Base-by-base conservation (phyloP, 306 rosid genomes). In the Castanospermum australe region DNA sequence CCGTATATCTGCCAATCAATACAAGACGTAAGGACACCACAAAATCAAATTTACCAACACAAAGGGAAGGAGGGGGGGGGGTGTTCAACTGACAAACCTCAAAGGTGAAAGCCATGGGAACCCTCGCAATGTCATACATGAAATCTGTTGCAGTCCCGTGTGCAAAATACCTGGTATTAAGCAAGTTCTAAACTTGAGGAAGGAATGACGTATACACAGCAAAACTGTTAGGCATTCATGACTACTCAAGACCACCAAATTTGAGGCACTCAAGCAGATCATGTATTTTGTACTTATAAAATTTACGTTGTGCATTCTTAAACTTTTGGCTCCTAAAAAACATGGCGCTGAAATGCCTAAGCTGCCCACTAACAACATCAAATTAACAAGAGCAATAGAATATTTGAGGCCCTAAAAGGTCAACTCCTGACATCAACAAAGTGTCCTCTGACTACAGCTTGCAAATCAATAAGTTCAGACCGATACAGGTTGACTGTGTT, bases 131-230 rank as follows among this genome's bases (percentile, higher is more conserved):
- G 80, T 96, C 99, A 71, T 85, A 91, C 97, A 93, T 93, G 88
- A 78, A 96, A 90, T 96, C 99, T 17, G 98, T 96, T 74, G 98
- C 97, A 22, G 99, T 96, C 75, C 99, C 99, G 63, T 96, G 99
- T 14, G 98, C 99, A 80, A 96, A 83, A 88, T 96, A 96, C 89
- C 99, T 93, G 84, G 42, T 73, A 56, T 77, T 35, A 68, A 77
- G 78, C 38, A 56, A 15, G 73, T 41, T 55, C 61, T 66, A 65
- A 73, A 71, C 18, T 57, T 24, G 65, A 75, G 80, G 68, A 62
- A 75, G 61, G 78, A 65, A 12, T 51, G 36, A 30, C 20, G 22
- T 12, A 32, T 61, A 61, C 44, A 57, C n/a, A 39, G 52, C 10
- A 73, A 50, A 55, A 66, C 35, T 41, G 32, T 54, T 61, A 24